Conservation (phyloP, 805 yeast genomes). For the Yamadazyma phyllophila region DNA sequence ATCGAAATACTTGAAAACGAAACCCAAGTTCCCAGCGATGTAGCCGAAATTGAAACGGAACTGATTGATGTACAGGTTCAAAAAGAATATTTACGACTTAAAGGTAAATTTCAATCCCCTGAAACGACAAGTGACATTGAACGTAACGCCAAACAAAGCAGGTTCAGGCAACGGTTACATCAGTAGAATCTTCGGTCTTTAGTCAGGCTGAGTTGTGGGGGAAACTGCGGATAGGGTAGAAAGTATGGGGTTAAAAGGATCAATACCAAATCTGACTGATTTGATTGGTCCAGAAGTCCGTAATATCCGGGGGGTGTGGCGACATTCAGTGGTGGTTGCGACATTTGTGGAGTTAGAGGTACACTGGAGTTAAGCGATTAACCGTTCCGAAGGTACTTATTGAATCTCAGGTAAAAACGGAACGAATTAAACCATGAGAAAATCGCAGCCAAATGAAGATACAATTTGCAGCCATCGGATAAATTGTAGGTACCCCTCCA, state of each 20-base stretch:
- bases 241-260: slow-evolving; percentile 3
- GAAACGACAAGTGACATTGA: slow-evolving; percentile 3
- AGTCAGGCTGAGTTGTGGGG: slow-evolving; percentile 1
- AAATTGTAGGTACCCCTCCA: slow-evolving; percentile 6
- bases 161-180: slow-evolving; percentile 13
- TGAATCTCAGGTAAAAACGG: background rate
- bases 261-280: background rate
- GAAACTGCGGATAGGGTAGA: background rate
- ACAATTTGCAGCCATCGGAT: slow-evolving; percentile 8
- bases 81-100: slow-evolving; percentile 29
- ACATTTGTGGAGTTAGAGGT: background rate
- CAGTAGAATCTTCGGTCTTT: background rate
- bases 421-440: background rate
- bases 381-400: background rate
- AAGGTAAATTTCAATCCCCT: slow-evolving; percentile 6
- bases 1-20: slow-evolving; percentile 19
- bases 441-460: background rate
- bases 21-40: slow-evolving; percentile 22
- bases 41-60: slow-evolving; percentile 18
- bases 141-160: slow-evolving; percentile 6
- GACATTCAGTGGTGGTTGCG: background rate
- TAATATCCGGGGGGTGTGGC: slow-evolving; percentile 2
- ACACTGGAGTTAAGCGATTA: slow-evolving; percentile 1
- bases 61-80: slow-evolving; percentile 47
- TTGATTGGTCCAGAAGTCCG: slow-evolving; percentile 11